Evolutionary conservation across 1,284 basidiomycete species (phyloP).

Genomic region (Sporisorium graminicola): DNA sequence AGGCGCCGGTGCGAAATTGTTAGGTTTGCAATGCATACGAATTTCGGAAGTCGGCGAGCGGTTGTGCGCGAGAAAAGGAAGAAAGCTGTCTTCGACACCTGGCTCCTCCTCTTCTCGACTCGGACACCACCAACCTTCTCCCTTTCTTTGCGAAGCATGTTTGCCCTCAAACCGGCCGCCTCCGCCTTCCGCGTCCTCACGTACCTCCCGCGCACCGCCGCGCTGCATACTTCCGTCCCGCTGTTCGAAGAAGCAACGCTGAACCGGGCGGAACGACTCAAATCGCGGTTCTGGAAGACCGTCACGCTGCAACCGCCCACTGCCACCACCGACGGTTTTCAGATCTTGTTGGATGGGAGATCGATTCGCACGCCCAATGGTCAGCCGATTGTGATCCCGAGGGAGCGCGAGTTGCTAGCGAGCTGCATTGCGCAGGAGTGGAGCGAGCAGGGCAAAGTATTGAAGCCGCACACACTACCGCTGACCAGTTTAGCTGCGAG

Average conservation of each 20-base stretch:
- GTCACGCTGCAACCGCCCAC: conserved; percentile 39
- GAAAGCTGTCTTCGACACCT: not conserved
- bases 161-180: not conserved
- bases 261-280: conserved; percentile 44
- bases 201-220: not conserved
- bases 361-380: conserved; percentile 89
- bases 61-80: not conserved
- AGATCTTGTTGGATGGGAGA: conserved; percentile 85
- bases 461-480: conserved; percentile 92
- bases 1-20: not conserved
- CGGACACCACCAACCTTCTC: not conserved
- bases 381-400: conserved; percentile 79
- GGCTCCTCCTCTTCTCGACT: not conserved
- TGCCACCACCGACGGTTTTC: conserved; percentile 68
- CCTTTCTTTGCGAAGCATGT: not conserved
- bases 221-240: not conserved
- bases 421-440: conserved; percentile 92
- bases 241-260: conserved; percentile 24
- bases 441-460: conserved; percentile 87
- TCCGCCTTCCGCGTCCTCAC: not conserved
- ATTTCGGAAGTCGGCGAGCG: not conserved
- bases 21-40: not conserved
- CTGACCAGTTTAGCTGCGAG: conserved; percentile 86
- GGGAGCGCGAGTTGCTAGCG: conserved; percentile 80
- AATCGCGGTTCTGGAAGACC: conserved; percentile 59